Percentiles rank a stretch among this genome's conserved stretches.
Evolutionary conservation across 495 filamentous ascomycete genomes (phyloP).

Genomic region (Daldinia decipiens): DNA sequence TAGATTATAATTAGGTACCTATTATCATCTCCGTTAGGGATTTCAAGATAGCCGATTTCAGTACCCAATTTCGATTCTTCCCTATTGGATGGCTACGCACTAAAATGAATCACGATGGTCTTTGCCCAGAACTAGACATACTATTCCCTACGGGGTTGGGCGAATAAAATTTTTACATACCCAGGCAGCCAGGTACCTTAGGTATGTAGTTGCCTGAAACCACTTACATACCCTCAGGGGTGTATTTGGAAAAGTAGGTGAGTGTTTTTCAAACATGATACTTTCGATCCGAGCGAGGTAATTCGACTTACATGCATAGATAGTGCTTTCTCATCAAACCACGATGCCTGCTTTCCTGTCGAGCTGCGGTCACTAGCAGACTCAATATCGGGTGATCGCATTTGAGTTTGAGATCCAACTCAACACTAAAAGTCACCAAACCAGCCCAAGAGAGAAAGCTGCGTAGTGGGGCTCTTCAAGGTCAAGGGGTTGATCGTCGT

Average conservation of each 20-base stretch:
- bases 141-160: background rate
- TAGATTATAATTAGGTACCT: background rate
- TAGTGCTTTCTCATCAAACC: background rate
- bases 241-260: slow-evolving; percentile 3
- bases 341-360: slow-evolving; percentile 3
- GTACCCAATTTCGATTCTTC: slow-evolving; percentile 12
- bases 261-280: background rate
- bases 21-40: slow-evolving; percentile 1
- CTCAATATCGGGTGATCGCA: slow-evolving; percentile 32
- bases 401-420: slow-evolving; percentile 20
- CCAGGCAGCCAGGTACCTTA: no score
- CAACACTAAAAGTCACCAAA: background rate
- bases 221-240: background rate
- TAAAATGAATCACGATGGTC: background rate
- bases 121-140: background rate
- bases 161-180: background rate
- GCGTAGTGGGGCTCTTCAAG: slow-evolving; percentile 2
- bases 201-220: background rate
- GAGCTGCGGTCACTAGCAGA: slow-evolving; percentile 8
- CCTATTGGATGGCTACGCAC: background rate
- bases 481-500: background rate
- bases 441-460: background rate
- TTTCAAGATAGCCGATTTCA: slow-evolving; percentile 22
- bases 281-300: background rate
- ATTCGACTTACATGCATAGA: background rate